Base-by-base conservation (phyloP, 1,284 basidiomycete species). In the Takashimella tepidaria region DNA sequence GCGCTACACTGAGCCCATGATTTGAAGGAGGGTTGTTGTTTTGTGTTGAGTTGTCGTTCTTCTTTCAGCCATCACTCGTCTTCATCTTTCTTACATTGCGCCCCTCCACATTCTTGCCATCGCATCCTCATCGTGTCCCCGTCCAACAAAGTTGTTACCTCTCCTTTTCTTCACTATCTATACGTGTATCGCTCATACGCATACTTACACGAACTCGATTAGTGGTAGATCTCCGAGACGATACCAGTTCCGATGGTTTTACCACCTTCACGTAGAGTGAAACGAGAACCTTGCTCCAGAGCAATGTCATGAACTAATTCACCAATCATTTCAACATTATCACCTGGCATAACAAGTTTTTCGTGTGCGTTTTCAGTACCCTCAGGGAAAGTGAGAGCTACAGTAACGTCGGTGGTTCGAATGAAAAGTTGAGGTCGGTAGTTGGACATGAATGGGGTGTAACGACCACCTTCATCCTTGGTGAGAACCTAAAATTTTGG, bases 381-480 rank as follows among this genome's bases (percentile, higher is more conserved):
- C 50, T 87, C 85, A 25, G 93, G 92, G 85, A 92, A 98, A 13
- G 83, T 85, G 49, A 99, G 78, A 37, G 82, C 78, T 52, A 87
- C 86, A 41, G 93, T 97, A 61, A 98, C 87, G 73, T 99, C 93
- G 56, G 92, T 89, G 22, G 96, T 98, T 59, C 95, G 89, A 72
- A 96, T 82, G 83, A 92, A 99, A 61, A 98, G 83, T 77, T 98
- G 96, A 25, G 95, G 96, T 44, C 88, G 84, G 81, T 98, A 98
- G 80, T 95, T 90, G 75, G 84, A 81, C 85, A 92, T 88, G 83
- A 99, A 98, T 54, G 96, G 95, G 49, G 91, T 96, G 79, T 92
- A 92, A 63, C 96, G 90, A 60, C 96, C 96, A 73, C 93, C 92
- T 81, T 98, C 95, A 63, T 98, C 95, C 78, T 98, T 97, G 60